Evolutionary conservation across 352 stramenopile genomes (phyloP).

Genomic region (Peronospora destructor): DNA sequence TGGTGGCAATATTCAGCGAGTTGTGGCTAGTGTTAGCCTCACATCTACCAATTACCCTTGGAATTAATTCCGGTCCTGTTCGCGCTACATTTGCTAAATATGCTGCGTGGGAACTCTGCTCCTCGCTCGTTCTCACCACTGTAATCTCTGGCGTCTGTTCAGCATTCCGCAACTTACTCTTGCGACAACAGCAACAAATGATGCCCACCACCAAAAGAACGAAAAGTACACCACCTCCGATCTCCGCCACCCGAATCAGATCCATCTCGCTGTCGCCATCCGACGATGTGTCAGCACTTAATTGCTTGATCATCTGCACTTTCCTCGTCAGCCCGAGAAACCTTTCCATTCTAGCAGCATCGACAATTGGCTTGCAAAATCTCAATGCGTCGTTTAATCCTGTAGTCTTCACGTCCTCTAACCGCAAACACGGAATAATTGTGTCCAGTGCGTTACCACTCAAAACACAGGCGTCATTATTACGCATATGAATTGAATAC

Average conservation of each 20-base stretch:
- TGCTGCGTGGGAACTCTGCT: neutral
- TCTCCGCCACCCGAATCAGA: slow-evolving; percentile 11
- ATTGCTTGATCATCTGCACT: slow-evolving; percentile 11
- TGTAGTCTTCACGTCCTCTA: slow-evolving; percentile 10
- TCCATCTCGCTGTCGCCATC: slow-evolving; percentile 5
- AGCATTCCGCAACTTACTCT: slow-evolving; percentile 11
- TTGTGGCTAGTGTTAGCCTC: slow-evolving; percentile 18
- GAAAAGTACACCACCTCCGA: slow-evolving; percentile 17
- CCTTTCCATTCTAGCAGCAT: slow-evolving; percentile 16
- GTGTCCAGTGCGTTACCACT: slow-evolving; percentile 31
- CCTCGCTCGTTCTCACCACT: slow-evolving; percentile 7
- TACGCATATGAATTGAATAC: slow-evolving; percentile 41
- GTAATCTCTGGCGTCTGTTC: slow-evolving; percentile 5
- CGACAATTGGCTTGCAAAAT: slow-evolving; percentile 37
- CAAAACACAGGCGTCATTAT: slow-evolving; percentile 8
- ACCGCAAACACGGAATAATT: slow-evolving; percentile 37
- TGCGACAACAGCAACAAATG: slow-evolving; percentile 24
- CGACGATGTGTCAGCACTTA: slow-evolving; percentile 3
- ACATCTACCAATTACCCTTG: slow-evolving; percentile 15
- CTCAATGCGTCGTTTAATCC: neutral
- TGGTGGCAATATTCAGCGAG: slow-evolving; percentile 18
- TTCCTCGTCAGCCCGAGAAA: slow-evolving; percentile 22
- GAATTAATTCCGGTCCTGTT: slow-evolving; percentile 14
- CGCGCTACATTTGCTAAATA: slow-evolving; percentile 3
- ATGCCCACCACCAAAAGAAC: slow-evolving; percentile 10